Base-by-base conservation (phyloP, 2,329 filamentous ascomycete species). In the Colletotrichum tropicale region DNA sequence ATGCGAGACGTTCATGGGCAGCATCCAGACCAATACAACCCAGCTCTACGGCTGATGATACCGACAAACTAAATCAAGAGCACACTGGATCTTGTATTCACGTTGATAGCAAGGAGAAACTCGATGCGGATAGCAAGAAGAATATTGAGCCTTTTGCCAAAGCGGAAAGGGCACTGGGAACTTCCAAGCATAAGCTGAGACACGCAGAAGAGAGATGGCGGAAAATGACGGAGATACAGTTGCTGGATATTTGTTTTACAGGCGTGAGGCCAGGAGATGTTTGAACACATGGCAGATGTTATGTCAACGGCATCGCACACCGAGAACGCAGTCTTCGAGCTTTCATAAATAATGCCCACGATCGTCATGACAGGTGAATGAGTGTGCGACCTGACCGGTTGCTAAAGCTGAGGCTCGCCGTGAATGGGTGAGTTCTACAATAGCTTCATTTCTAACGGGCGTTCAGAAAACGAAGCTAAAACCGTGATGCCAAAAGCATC, bases 21-120 rank as follows among this genome's bases (percentile, higher is more conserved):
- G 38, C 38, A n/a, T 10, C 9, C 18, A 43, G 38, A n/a, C 18
- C 16, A 3, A 28, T 28, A 28, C 26, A 28, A 6, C 26, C 26
- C 26, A n/a, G n/a, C 26, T 28, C 7, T 6, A 7, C 7, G 26
- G 26, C 26, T 28, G 26, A 6, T 28, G 6, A 6, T 6, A 28
- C 7, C 7, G 26, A 28, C 5, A 5, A 28, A 28, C 26, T 28
- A 28, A 5, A 5, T 6, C 6, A 28, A 28, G 26, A 28, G 26
- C 26, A 28, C 26, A 28, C 5, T 43, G 5, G 5, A 0, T 43
- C 16, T 0, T 43, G 36, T 1, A 2, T n/a, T 43, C 1, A n/a
- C 38, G 2, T 10, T 1, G 4, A 6, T 43, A 10, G 38, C 18
- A 10, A n/a, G 2, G 38, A n/a, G 18, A 43, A 43, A n/a, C 38